Base-by-base conservation (phyloP, 805 yeast species). In the Cyberlindnera subsufficiens region DNA sequence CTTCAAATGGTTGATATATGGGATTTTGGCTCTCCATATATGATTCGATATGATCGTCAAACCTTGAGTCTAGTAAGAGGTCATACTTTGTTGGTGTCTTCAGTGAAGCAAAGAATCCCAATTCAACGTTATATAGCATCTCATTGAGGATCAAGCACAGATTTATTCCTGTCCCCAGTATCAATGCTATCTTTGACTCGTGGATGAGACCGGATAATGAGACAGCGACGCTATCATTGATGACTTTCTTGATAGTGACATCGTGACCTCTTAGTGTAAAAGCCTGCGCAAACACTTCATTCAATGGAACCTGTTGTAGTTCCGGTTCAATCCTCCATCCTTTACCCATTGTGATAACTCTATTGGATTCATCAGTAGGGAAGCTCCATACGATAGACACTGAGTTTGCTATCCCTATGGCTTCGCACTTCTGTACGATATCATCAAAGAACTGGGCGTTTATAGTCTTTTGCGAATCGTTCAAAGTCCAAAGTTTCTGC, bases 101-200 rank as follows among this genome's bases (percentile, higher is more conserved):
- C 47, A 66, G 49, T 5, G 64, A 58, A 4, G 82, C 83, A 56
- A 78, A 78, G 38, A 76, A 68, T 3, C 82, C 76, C 27, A 77
- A 53, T 49, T 79, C 85, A n/a, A 74, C 61, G 57, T 79, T 79
- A 37, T 69, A 47, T 18, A 77, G 57, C 2, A 46, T 38, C 9
- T 57, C 47, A 7, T 50, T 51, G 29, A 63, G 58, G 22, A 16
- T 65, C 52, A 63, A 77, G 65, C 61, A 77, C 30, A 77, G 58
- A 51, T 82, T 82, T 41, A 77, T 59, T 1, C 90, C 90, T 3
- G 90, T 82, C 1, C 90, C 89, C 39, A 82, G 59, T 3, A 82
- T 84, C 50, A 82, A 50, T 0, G 85, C 83, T 36, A 81, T 51
- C 6, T 18, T n/a, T 43, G 63, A 54, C 3, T 46, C 42, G 42